These are phyloP conservation scores for Arbutus unedo DNA, from an alignment of 148 eudicot genomes.

Conservation along the genomic window DNA sequence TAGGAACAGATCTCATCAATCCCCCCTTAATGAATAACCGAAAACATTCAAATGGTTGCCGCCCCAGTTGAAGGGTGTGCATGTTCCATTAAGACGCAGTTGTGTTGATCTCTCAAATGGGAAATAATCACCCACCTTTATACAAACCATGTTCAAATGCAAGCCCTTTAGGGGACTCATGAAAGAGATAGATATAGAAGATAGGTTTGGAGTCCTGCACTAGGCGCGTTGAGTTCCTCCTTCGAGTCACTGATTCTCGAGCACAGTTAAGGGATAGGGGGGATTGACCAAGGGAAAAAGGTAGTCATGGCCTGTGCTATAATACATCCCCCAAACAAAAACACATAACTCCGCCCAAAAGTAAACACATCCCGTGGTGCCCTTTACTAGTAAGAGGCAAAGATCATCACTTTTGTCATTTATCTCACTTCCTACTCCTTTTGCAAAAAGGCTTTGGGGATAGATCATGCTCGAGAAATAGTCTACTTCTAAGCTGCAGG, in stretches of 20 bases:
- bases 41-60: background rate
- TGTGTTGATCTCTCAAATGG: background rate
- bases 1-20: background rate
- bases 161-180: too few relatives aligned
- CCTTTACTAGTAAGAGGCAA: background rate
- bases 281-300: background rate
- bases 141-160: background rate
- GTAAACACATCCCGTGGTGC: background rate
- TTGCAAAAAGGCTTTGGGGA: too few relatives aligned
- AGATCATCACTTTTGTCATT: too few relatives aligned
- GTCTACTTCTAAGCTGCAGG: too few relatives aligned
- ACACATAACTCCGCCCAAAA: background rate
- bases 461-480: too few relatives aligned
- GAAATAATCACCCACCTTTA: background rate
- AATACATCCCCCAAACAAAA: background rate
- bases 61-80: background rate
- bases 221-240: too few relatives aligned
- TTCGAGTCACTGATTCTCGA: too few relatives aligned
- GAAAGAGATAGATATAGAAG: too few relatives aligned
- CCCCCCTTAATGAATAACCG: background rate
- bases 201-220: too few relatives aligned
- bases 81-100: background rate
- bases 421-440: too few relatives aligned
- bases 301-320: background rate
- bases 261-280: too few relatives aligned